Conservation (phyloP, 352 stramenopile genomes). For the Halophytophthora batemanensis region DNA sequence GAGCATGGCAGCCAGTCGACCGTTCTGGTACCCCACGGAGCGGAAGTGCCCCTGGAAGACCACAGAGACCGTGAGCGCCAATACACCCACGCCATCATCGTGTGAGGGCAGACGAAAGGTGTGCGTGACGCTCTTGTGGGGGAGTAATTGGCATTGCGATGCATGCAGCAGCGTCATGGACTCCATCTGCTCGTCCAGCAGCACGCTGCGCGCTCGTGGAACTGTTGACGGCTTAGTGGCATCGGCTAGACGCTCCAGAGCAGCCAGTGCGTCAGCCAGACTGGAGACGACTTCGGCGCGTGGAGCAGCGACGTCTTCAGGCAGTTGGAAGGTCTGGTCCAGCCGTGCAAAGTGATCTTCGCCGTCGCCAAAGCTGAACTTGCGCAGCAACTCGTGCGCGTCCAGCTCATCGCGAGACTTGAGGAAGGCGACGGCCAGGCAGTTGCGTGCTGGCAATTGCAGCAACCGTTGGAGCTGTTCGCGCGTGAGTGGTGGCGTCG, state of each 20-base stretch:
- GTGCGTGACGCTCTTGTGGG: slow-evolving; percentile 62
- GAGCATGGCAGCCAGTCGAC: slow-evolving; percentile 69
- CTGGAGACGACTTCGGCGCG: slow-evolving; percentile 11
- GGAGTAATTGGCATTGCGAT: slow-evolving; percentile 47
- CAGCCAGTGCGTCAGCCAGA: slow-evolving; percentile 34
- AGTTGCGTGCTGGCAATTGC: slow-evolving; percentile 53
- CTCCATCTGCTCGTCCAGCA: slow-evolving; percentile 33
- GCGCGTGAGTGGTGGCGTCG: slow-evolving; percentile 29
- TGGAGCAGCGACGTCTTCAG: slow-evolving; percentile 10
- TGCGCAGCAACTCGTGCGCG: slow-evolving; percentile 54
- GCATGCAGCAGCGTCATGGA: slow-evolving; percentile 34
- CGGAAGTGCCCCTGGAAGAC: slow-evolving; percentile 79
- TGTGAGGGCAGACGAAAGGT: slow-evolving; percentile 49
- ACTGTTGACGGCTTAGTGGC: slow-evolving; percentile 5
- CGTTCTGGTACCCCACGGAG: slow-evolving; percentile 67
- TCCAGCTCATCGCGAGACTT: slow-evolving; percentile 55
- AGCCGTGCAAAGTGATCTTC: slow-evolving; percentile 50
- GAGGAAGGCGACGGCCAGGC: slow-evolving; percentile 71
- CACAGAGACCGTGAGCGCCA: slow-evolving; percentile 56
- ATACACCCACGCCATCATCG: slow-evolving; percentile 29
- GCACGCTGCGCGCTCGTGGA: slow-evolving; percentile 18
- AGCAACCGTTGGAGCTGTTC: slow-evolving; percentile 51
- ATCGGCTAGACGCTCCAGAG: slow-evolving; percentile 25
- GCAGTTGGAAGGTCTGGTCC: slow-evolving; percentile 38
- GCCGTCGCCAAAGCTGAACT: slow-evolving; percentile 71